A percentile compares a stretch with the other conserved stretches of the same genome.
Evolutionary conservation across 805 yeast species (phyloP).

Genomic region (Maudiozyma saulgeensis): DNA sequence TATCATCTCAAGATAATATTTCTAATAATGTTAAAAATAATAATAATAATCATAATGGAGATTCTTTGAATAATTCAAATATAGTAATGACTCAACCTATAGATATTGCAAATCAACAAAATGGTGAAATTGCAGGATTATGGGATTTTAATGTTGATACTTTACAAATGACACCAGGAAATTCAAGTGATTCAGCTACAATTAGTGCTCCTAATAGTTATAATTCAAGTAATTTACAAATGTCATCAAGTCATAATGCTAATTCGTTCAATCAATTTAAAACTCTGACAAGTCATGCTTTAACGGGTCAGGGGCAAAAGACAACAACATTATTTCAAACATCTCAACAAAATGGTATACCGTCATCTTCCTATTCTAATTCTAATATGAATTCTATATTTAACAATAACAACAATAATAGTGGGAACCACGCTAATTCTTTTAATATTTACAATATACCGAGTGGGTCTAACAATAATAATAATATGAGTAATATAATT

Average conservation of each 20-base stretch:
- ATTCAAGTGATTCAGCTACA: conserved; percentile 28
- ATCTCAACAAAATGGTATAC: background rate
- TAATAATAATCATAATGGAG: background rate
- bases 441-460: conserved; percentile 4
- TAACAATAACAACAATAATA: background rate
- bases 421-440: background rate
- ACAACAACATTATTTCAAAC: background rate
- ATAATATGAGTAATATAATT: background rate
- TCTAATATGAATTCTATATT: background rate
- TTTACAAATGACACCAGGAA: conserved; percentile 29
- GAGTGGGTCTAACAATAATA: background rate
- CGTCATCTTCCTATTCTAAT: background rate
- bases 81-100: conserved; percentile 16
- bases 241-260: conserved; percentile 1
- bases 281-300: background rate
- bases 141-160: conserved; percentile 34
- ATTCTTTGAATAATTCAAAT: background rate
- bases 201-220: conserved; percentile 30
- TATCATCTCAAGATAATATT: background rate
- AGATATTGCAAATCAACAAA: conserved; percentile 25
- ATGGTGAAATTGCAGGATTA: conserved; percentile 32
- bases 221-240: conserved; percentile 15
- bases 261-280: background rate
- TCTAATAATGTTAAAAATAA: background rate
- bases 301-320: background rate